These are phyloP conservation scores for Balamuthia mandrillaris DNA, from an alignment of 208 protist species.

Conservation along the genomic window DNA sequence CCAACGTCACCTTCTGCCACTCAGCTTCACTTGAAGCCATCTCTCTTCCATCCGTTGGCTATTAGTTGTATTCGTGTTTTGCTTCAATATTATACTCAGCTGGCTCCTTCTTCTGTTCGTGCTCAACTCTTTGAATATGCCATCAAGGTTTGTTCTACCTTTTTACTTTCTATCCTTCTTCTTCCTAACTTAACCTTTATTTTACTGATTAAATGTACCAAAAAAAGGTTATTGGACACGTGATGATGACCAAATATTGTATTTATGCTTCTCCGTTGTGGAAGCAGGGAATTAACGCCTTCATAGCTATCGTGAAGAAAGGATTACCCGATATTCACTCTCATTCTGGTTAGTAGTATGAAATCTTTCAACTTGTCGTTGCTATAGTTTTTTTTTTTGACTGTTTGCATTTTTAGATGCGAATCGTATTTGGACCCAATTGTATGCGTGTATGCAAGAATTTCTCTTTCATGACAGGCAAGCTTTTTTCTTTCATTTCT, in stretches of 20 bases:
- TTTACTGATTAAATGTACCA: not conserved
- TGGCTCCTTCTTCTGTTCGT: not conserved
- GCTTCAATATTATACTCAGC: not conserved
- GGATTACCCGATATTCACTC: conserved; percentile 6
- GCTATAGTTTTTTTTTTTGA: not conserved
- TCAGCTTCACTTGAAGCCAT: too few relatives aligned
- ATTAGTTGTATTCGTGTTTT: not conserved
- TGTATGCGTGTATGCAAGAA: conserved; percentile 33
- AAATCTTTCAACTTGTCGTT: not conserved
- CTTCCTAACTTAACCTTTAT: not conserved
- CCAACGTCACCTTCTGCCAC: not conserved
- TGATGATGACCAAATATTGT: conserved; percentile 30
- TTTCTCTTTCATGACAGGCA: conserved; percentile 36
- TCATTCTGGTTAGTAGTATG: not conserved
- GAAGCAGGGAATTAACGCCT: not conserved
- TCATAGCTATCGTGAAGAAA: not conserved
- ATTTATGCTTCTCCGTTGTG: conserved; percentile 20
- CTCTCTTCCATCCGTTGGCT: conserved; percentile 13
- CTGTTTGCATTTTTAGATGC: not conserved
- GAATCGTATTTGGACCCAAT: conserved; percentile 28
- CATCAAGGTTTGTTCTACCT: not conserved
- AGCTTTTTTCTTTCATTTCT: not conserved
- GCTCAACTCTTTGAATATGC: conserved; percentile 13
- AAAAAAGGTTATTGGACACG: not conserved
- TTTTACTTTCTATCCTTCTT: too few relatives aligned